These are phyloP conservation scores for Rhododendron griersonianum DNA, from an alignment of 148 eudicot species.

Conservation along the genomic window DNA sequence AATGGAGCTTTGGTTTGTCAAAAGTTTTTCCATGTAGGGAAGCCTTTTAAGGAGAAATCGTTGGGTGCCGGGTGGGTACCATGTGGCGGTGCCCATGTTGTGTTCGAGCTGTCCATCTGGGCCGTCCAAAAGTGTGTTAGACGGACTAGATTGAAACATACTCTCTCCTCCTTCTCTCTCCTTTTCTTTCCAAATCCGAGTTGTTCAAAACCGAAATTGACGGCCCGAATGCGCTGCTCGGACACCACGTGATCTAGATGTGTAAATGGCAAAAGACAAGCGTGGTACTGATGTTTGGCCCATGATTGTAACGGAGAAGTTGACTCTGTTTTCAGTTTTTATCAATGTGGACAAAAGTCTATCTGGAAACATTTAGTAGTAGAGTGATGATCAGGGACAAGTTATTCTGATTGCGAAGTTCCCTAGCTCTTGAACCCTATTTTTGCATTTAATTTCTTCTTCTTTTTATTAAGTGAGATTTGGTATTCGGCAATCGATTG, in stretches of 20 bases:
- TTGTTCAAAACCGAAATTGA: no score
- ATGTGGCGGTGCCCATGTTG: no score
- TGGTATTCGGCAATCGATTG: not conserved
- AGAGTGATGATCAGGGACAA: not conserved
- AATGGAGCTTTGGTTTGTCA: not conserved
- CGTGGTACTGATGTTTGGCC: not conserved
- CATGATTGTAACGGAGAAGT: slow-evolving; percentile 1
- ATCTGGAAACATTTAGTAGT: not conserved
- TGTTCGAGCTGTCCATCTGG: rapidly evolving
- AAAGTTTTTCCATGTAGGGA: not conserved
- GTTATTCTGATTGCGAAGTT: not conserved
- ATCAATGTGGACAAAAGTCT: not conserved
- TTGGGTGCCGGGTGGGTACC: no score
- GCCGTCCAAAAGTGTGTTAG: no score
- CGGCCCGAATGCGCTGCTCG: rapidly evolving
- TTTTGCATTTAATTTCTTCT: not conserved
- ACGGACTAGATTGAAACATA: no score
- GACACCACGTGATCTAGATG: not conserved
- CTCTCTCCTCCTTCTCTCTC: no score
- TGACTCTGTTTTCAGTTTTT: not conserved
- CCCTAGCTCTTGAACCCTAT: not conserved
- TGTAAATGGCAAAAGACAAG: not conserved
- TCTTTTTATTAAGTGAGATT: not conserved
- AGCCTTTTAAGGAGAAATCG: no score
- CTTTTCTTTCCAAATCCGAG: no score